Evolutionary conservation across 768 basidiomycete species (phyloP), one percentile per base, ranked within the genome.

Genomic region (Asterophora parasitica): DNA sequence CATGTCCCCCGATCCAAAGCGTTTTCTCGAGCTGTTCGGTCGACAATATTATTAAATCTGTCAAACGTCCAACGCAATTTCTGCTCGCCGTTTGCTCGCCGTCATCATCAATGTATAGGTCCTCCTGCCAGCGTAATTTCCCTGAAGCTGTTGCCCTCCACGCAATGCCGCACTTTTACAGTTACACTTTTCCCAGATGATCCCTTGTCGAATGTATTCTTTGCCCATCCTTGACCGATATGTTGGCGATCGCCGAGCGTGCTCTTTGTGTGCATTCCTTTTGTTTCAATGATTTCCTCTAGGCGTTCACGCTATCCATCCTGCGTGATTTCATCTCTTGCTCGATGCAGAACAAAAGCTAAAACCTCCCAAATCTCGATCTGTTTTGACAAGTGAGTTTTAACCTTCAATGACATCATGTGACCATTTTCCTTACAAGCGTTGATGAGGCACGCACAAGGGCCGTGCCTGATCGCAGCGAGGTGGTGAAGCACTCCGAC

Each of bases 321-420:
- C 36, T 43, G 17, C 33, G 37, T 28, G 33, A 28, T 37, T 34
- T 9, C 35, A 31, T 34, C 23, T n/a, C 30, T n/a, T 9, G 37
- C 40, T 23, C 23, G 17, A 12, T 15, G 4, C 17, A 32, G 39
- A 42, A 51, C 44, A 46, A 51, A 49, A 51, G 44, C 36, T 20
- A 36, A 44, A 16, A 20, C 16, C 23, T 38, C 27, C 33, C 4
- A 16, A 13, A 46, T 42, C 40, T 15, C 44, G 50, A 42, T 46
- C 32, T 19, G 36, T 15, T 46, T 27, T 40, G 38, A 17, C 38
- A 23, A 23, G 30, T 31, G 8, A 12, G 12, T 41, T 45, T 42
- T 45, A 41, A 31, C 7, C 50, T 42, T 51, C 26, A 4, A 46
- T 51, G 50, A 51, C 50, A 42, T 51, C 50, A 51, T 46, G 33